Base-by-base conservation (phyloP, 2,329 filamentous ascomycete genomes). In the Golovinomyces cichoracearum region DNA sequence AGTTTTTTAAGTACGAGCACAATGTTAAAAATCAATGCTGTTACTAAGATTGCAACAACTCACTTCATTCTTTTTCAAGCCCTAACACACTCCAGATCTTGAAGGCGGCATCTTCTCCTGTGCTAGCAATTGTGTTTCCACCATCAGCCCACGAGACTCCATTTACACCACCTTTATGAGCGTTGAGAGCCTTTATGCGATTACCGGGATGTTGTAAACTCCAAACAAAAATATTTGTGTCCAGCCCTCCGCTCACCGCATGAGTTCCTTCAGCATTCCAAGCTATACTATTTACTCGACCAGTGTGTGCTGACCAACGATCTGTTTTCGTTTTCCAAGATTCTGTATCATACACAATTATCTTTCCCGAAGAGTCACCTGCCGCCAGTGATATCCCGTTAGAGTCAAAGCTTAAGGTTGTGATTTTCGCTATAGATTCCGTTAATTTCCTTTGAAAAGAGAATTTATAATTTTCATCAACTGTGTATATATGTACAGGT, bases 131-230 rank as follows among this genome's bases (percentile, higher is more conserved):
- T 64, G 73, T 83, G 17, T 63, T 63, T 50, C 69, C 68, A 7
- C 72, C 74, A 25, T 70, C 71, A 13, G 83, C 70, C 85, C 88
- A 98, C 12, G 72, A 72, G 15, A 95, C 80, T 15, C 83, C 88
- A 55, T 80, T 84, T 17, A 95, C 85, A 9, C 90, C 90, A 60
- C 95, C 90, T 66, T 94, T 94, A 66, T 98, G 90, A 46, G 88
- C 85, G 60, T 93, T 93, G 21, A 76, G 65, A 13, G 77, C 79
- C 67, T 90, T 88, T 55, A 92, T 73, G 55, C 88, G 73, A 63
- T 82, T 82, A 2, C 83, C 85, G 0, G 88, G 88, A 60, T 83
- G 82, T 40, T 68, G 66, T 37, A 94, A 64, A 61, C 83, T 93
- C 84, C 90, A 98, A 26, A 93, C 77, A 61, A 83, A 86, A 19